A percentile compares a stretch with the other conserved stretches of the same genome.
Evolutionary conservation across 2,329 filamentous ascomycete genomes (phyloP).

Genomic region (Fusarium phyllophilum): DNA sequence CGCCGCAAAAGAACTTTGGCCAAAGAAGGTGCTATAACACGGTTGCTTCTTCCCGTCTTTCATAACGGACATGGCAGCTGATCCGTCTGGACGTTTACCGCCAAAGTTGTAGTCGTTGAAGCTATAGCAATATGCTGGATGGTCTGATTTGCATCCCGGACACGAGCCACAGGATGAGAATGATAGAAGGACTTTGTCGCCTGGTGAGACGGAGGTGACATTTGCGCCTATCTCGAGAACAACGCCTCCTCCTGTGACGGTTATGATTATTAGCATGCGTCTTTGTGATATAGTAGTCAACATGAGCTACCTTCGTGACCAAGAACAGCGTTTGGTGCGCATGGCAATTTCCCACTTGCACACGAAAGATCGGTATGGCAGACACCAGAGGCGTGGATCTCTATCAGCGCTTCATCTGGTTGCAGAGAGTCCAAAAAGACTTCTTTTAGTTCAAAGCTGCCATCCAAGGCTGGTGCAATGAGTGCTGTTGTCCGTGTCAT

Average conservation of each 20-base stretch:
- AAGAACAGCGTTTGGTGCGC: background rate
- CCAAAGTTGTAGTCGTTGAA: constrained; percentile 21
- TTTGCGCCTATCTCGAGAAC: constrained; percentile 8
- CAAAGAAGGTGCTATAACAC: constrained; percentile 20
- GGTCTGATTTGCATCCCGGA: background rate
- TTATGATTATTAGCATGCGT: fast-evolving
- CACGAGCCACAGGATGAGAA: constrained; percentile 20
- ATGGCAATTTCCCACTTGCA: constrained; percentile 44
- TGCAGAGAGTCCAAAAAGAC: background rate
- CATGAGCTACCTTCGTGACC: constrained; percentile 53
- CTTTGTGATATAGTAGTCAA: fast-evolving
- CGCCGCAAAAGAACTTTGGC: constrained; percentile 27
- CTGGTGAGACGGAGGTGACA: background rate
- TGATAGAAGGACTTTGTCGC: constrained; percentile 24
- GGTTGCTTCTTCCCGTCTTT: background rate
- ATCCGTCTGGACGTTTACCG: constrained; percentile 13
- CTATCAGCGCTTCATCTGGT: constrained; percentile 16
- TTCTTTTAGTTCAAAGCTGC: background rate
- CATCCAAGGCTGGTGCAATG: background rate
- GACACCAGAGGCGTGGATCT: constrained; percentile 18
- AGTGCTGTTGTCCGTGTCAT: constrained; percentile 14
- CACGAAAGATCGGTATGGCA: constrained; percentile 54
- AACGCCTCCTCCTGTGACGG: constrained; percentile 10
- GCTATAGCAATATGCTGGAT: constrained; percentile 24
- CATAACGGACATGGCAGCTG: background rate